A percentile compares a stretch with the other conserved stretches of the same genome.
phyloP scores from a whole-genome alignment of 2,329 filamentous ascomycete species.

The Podosphaera xanthii region DNA sequence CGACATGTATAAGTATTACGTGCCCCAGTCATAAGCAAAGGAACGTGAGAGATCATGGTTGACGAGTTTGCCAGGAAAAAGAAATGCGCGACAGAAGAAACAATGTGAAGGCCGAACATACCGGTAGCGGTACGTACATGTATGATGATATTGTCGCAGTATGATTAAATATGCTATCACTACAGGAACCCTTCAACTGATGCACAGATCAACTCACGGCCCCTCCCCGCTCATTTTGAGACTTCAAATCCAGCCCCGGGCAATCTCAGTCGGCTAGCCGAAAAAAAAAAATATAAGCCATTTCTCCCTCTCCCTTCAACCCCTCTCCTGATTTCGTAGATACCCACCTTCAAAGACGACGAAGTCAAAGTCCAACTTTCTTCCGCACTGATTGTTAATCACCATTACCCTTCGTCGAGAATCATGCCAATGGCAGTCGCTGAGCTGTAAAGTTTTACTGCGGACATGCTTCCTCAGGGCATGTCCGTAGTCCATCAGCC shows the following conservation, averaged over 20 bases:
- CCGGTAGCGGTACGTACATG: too few relatives aligned
- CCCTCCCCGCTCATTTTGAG: background rate
- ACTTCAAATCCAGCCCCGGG: background rate
- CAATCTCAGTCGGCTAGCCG: background rate
- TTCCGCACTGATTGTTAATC: background rate
- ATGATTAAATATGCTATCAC: background rate
- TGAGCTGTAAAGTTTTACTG: conserved; percentile 85
- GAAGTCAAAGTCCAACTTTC: conserved; percentile 31
- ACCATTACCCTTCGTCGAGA: conserved; percentile 41
- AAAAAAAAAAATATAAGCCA: background rate
- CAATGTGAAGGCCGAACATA: too few relatives aligned
- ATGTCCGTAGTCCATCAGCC: conserved; percentile 65
- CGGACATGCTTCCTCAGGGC: conserved; percentile 32
- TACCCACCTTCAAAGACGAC: conserved; percentile 26
- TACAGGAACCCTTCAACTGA: background rate
- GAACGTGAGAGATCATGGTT: too few relatives aligned
- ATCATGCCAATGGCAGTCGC: conserved; percentile 55
- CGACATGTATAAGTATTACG: too few relatives aligned
- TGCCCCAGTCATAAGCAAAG: too few relatives aligned
- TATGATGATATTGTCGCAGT: too few relatives aligned
- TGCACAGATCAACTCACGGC: background rate
- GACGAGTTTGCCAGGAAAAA: too few relatives aligned
- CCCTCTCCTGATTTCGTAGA: background rate
- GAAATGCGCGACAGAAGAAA: too few relatives aligned
- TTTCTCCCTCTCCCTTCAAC: background rate